Evolutionary conservation across 768 basidiomycete genomes (phyloP).

Genomic region (Suillus lakei): DNA sequence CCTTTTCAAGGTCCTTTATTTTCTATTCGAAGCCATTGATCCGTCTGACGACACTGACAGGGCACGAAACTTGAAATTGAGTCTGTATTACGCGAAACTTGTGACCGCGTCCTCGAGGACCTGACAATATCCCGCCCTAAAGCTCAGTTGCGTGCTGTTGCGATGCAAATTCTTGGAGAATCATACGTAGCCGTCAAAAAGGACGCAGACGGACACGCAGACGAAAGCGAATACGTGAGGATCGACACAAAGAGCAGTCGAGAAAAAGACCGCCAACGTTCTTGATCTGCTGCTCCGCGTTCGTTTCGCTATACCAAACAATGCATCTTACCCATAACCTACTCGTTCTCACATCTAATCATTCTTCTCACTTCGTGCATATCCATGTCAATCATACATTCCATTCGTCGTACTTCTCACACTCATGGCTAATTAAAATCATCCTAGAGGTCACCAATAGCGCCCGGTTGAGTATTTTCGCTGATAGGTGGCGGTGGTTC

Average conservation of each 20-base stretch:
- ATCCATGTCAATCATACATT: slow-evolving; percentile 4
- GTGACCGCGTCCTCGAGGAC: slow-evolving; percentile 78
- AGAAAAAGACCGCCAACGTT: slow-evolving; percentile 40
- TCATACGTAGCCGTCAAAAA: slow-evolving; percentile 75
- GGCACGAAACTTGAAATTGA: slow-evolving; percentile 93
- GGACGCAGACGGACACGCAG: slow-evolving; percentile 49
- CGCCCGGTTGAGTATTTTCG: neutral
- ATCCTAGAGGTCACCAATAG: slow-evolving; percentile 4
- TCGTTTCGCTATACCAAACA: slow-evolving; percentile 5
- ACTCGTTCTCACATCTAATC: neutral
- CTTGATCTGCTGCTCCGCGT: slow-evolving; percentile 13
- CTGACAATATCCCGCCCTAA: slow-evolving; percentile 56
- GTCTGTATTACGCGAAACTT: slow-evolving; percentile 86
- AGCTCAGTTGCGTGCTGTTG: slow-evolving; percentile 74
- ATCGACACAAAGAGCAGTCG: slow-evolving; percentile 77
- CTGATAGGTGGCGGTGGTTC: neutral
- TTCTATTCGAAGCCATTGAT: slow-evolving; percentile 1
- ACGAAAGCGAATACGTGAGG: slow-evolving; percentile 82
- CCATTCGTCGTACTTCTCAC: neutral
- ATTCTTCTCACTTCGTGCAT: neutral
- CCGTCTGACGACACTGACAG: slow-evolving; percentile 40
- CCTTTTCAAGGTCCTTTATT: slow-evolving; percentile 75
- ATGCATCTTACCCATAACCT: slow-evolving; percentile 2
- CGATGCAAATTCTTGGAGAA: slow-evolving; percentile 84
- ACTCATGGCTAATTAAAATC: neutral